Base-by-base conservation (phyloP, 352 stramenopile species). In the Globisporangium iwayamae region DNA sequence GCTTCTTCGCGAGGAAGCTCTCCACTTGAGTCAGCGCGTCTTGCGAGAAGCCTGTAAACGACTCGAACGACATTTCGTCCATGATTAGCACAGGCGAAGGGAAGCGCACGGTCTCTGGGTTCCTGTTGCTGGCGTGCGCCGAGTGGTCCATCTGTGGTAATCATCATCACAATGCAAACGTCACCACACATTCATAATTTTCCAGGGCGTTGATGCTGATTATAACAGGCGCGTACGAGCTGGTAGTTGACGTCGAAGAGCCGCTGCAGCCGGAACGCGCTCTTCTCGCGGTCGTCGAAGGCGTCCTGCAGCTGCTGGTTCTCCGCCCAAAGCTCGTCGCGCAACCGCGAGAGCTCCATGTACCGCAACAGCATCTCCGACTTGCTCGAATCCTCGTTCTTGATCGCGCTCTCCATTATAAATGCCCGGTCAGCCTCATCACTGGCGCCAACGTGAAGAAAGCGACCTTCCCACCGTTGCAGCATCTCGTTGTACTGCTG, bases 171-270 rank as follows among this genome's bases (percentile, higher is more conserved):
- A 28, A 32, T 14, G 10, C 39, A 46, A 16, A 7, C 9, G 38
- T 53, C 6, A 52, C 14, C 36, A 53, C 41, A 63, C 18, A 36
- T 5, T 1, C 9, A 57, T 18, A 22, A 9, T 22, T 28, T 20
- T 6, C 34, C 6, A 10, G 9, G 34, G 34, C 34, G 13, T 46
- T 14, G n/a, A n/a, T 46, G 39, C 14, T 28, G 16, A 48, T 4
- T 1, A 38, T 18, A 14, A 30, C 4, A 53, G 2, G 9, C 14
- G 70, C 67, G 39, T 64, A 72, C 67, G 41, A 84, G 71, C 54
- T 84, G 75, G 56, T 84, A 84, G 59, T 84, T 84, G 43, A 84
- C 73, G 50, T 84, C 73, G 52, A 84, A 84, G 25, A 84, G 75
- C 20, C 75, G 71, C 63, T 84, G 75, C 39, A 84, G 72, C 25